phyloP scores from a whole-genome alignment of 2,329 filamentous ascomycete species.

The Cephalotrichum gorgonifer region DNA sequence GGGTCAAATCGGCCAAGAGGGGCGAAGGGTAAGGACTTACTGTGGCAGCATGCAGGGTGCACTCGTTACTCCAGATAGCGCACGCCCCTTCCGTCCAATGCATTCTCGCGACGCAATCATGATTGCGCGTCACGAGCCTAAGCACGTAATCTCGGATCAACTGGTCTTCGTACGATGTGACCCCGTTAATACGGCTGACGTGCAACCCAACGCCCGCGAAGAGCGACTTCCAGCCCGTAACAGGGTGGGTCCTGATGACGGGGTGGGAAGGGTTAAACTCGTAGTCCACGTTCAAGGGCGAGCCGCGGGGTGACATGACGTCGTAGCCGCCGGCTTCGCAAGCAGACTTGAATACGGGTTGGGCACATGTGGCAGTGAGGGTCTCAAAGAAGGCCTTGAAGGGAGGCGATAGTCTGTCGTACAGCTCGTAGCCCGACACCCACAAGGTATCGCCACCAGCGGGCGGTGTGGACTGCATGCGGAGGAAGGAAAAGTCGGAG shows the following conservation, averaged over 20 bases:
- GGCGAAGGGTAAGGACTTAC: conserved; percentile 36
- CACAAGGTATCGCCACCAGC: conserved; percentile 52
- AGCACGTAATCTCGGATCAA: conserved; percentile 35
- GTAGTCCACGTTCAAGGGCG: conserved; percentile 32
- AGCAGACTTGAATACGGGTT: conserved; percentile 38
- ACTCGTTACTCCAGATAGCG: conserved; percentile 50
- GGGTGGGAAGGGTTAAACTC: conserved; percentile 40
- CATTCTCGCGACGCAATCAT: conserved; percentile 42
- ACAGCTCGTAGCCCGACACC: conserved; percentile 52
- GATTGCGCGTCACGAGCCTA: conserved; percentile 39
- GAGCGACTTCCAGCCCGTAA: conserved; percentile 48
- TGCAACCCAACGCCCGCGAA: conserved; percentile 37
- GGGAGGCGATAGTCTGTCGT: conserved; percentile 40
- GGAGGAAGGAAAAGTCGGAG: conserved; percentile 49
- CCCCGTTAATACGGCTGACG: conserved; percentile 45
- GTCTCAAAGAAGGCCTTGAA: conserved; percentile 42
- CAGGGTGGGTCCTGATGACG: conserved; percentile 49
- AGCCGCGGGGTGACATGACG: conserved; percentile 23
- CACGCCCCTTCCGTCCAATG: conserved; percentile 29
- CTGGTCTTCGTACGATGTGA: conserved; percentile 43
- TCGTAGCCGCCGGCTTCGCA: conserved; percentile 33
- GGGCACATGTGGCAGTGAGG: conserved; percentile 37
- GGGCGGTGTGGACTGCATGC: conserved; percentile 42
- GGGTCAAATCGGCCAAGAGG: conserved; percentile 12
- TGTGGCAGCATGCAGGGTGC: conserved; percentile 37